Base-by-base conservation (phyloP, 345 rosid species). In the Murraya koenigii region DNA sequence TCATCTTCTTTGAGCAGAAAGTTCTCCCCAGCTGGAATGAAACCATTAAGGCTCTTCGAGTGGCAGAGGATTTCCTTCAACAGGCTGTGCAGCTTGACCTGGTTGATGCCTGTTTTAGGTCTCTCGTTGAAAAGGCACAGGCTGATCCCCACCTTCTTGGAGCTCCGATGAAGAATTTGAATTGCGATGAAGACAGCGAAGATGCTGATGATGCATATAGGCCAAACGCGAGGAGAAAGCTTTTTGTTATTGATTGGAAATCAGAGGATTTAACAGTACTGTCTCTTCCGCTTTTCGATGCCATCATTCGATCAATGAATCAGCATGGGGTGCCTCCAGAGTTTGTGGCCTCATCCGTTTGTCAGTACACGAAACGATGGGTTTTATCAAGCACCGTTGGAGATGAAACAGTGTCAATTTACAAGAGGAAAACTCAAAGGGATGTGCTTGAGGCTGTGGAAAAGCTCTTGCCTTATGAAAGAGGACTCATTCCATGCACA, bases 11-110 rank as follows among this genome's bases (percentile, higher is more conserved):
- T 8, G 84, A 85, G 44, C 80, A 80, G 25, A 83, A 65, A 78
- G 90, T 91, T 74, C 86, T 95, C 19, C 87, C 91, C 0, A 83
- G 85, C 88, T 95, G 99, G 99, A 90, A 90, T 22, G 90, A 92
- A 78, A 90, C 90, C 17, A 82, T 95, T 47, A 93, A 78, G 78
- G 97, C 90, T 66, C 80, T 90, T 30, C 85, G 86, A 35, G 81
- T 81, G 0, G 80, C 84, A 0, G 88, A 80, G 8, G 81, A 76
- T 61, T 49, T 74, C 71, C 82, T 89, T 68, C 69, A 83, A 68
- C 88, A 79, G 71, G 90, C 89, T 33, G 69, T 49, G 61, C 83
- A 80, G 36, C 62, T 84, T 44, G 93, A 93, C 66, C 75, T 95
- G 68, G 66, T 92, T 0, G 88, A 89, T 64, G 81, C 90, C 78